Conservation (phyloP, 148 eudicot genomes). For the Rhododendron vialii region DNA sequence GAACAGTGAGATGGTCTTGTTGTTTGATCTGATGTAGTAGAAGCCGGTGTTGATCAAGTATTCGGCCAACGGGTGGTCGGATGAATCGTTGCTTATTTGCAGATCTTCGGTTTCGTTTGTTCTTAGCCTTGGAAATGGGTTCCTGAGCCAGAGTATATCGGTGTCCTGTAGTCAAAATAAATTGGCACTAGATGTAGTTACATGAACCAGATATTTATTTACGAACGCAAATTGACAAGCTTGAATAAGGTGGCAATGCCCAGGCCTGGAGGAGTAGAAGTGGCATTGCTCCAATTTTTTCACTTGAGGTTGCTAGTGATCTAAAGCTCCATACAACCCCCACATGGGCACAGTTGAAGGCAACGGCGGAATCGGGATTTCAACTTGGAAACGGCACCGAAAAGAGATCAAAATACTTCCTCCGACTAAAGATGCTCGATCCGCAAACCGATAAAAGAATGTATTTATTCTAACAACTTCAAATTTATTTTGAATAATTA, state of each 20-base stretch:
- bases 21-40: conserved; percentile 39
- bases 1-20: conserved; percentile 35
- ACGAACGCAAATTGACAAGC: background rate
- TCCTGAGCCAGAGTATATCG: conserved; percentile 49
- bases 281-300: background rate
- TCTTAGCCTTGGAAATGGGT: conserved; percentile 35
- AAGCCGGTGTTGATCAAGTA: conserved; percentile 48
- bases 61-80: conserved; percentile 17
- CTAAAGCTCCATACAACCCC: background rate
- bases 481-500: too few relatives aligned
- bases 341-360: background rate
- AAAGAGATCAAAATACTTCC: too few relatives aligned
- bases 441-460: too few relatives aligned
- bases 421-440: too few relatives aligned
- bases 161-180: conserved; percentile 27
- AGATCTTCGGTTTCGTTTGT: conserved; percentile 21
- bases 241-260: background rate
- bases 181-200: background rate
- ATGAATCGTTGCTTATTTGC: conserved; percentile 34
- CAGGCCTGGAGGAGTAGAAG: background rate
- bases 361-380: too few relatives aligned
- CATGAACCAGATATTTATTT: background rate
- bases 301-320: background rate
- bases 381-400: background rate
- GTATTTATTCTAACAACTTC: too few relatives aligned